Base-by-base conservation (phyloP, 352 stramenopile species). In the Hyaloperonospora brassicae region DNA sequence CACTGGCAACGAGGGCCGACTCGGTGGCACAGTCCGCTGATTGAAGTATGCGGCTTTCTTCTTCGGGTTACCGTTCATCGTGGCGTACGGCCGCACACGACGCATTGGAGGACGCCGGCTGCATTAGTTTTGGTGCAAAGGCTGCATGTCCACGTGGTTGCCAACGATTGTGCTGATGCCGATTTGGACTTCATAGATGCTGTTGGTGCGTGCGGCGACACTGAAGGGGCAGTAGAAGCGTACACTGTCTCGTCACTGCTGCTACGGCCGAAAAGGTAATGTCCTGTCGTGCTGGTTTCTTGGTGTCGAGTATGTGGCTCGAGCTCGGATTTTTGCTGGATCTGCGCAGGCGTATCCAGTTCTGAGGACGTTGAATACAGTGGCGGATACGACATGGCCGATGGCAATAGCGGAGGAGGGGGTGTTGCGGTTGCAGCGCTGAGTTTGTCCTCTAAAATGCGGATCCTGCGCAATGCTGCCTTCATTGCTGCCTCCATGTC, bases 101-200 rank as follows among this genome's bases (percentile, higher is more conserved):
- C 54, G 61, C 82, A 93, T 62, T 84, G 85, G 36, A 69, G 39
- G 0, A 66, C 58, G 30, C 76, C 55, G 10, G 45, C 47, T 21
- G 36, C 25, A 52, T 93, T 93, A 10, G 68, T 59, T 54, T 89
- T 93, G 24, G 78, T 75, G 64, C 82, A 93, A 45, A 93, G 68
- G 21, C 55, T 64, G 39, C 82, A 93, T n/a, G 69, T 69, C 82
- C 82, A 93, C 14, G 60, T 63, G 35, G 57, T 44, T 27, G 56
- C 35, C 24, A 62, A 50, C 35, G 50, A 14, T 35, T 62, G 57
- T 3, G 47, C 35, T 14, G 22, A 38, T 41, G 34, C 13, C 22
- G 34, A 17, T 46, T 14, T 10, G 39, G 47, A n/a, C 3, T 40
- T 36, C 40, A 40, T 23, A 23, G 34, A 23, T 31, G 36, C 10